Percentiles rank a stretch among this genome's conserved stretches.
Evolutionary conservation across 2,329 filamentous ascomycete genomes (phyloP).

Genomic region (Albifimbria verrucaria): DNA sequence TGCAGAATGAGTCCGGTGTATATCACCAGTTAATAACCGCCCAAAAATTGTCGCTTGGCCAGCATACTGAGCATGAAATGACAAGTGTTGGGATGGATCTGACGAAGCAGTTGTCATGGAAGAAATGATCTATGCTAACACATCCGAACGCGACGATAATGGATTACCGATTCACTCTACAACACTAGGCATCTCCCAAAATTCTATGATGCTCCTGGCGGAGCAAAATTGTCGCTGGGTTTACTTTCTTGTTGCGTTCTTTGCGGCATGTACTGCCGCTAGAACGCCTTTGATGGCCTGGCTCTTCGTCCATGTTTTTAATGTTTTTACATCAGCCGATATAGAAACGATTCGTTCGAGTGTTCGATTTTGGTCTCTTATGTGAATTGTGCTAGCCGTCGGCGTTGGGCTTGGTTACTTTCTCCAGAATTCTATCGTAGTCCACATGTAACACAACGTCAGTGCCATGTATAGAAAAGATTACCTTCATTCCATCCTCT

Average conservation of each 20-base stretch:
- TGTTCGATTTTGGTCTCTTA: conserved; percentile 24
- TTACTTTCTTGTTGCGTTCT: conserved; percentile 17
- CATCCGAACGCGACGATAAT: background rate
- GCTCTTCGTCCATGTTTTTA: conserved; percentile 24
- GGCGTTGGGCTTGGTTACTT: conserved; percentile 26
- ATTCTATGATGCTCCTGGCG: conserved; percentile 15
- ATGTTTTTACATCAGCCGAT: conserved; percentile 16
- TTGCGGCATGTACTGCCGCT: conserved; percentile 19
- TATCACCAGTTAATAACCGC: conserved; percentile 20
- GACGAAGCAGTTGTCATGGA: background rate
- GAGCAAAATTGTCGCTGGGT: conserved; percentile 19
- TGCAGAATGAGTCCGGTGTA: conserved; percentile 40
- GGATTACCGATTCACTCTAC: background rate
- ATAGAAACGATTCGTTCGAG: conserved; percentile 22
- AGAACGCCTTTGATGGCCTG: conserved; percentile 24
- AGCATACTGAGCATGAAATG: background rate
- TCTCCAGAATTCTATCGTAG: conserved; percentile 15
- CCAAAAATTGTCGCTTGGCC: conserved; percentile 10
- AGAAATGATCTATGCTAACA: background rate
- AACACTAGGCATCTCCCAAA: background rate
- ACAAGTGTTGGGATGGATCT: background rate
- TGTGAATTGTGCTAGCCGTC: conserved; percentile 26
- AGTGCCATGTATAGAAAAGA: conserved; percentile 20
- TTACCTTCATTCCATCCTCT: conserved; percentile 25
- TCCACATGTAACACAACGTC: conserved; percentile 10